Conservation (phyloP, 805 yeast genomes). For the Millerozyma acaciae region DNA sequence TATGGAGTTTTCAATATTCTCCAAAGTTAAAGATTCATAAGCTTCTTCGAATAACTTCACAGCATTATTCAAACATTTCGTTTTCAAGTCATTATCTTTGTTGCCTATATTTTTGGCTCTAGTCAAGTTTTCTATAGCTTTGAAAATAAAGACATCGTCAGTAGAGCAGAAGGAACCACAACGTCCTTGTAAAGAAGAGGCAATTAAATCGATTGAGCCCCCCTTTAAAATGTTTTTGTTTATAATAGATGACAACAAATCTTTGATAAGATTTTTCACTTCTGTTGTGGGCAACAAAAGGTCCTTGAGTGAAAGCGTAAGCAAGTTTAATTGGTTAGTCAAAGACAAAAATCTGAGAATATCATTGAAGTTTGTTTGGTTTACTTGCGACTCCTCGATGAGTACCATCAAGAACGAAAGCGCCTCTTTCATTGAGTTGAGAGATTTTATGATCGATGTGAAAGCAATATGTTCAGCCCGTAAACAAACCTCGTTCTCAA, state of each 20-base stretch:
- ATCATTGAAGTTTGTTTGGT: slow-evolving; percentile 49
- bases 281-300: slow-evolving; percentile 68
- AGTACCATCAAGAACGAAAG: slow-evolving; percentile 81
- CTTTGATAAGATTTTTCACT: slow-evolving; percentile 69
- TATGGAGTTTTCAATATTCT: slow-evolving; percentile 77
- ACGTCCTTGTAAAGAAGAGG: slow-evolving; percentile 81
- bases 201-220: slow-evolving; percentile 87
- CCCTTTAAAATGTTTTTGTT: slow-evolving; percentile 87
- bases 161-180: slow-evolving; percentile 95
- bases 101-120: slow-evolving; percentile 75
- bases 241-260: slow-evolving; percentile 81
- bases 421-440: slow-evolving; percentile 82
- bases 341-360: slow-evolving; percentile 65
- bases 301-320: slow-evolving; percentile 66
- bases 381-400: slow-evolving; percentile 60
- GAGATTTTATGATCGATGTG: slow-evolving; percentile 67
- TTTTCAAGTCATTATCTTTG: slow-evolving; percentile 65
- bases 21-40: slow-evolving; percentile 71
- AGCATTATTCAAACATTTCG: slow-evolving; percentile 67
- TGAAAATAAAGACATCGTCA: slow-evolving; percentile 87
- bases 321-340: slow-evolving; percentile 65
- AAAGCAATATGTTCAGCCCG: slow-evolving; percentile 93
- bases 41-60: slow-evolving; percentile 75
- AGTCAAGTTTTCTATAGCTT: slow-evolving; percentile 88
- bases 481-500: slow-evolving; percentile 62